Evolutionary conservation across 768 basidiomycete genomes (phyloP).

Genomic region (Leucogyrophana mollusca): DNA sequence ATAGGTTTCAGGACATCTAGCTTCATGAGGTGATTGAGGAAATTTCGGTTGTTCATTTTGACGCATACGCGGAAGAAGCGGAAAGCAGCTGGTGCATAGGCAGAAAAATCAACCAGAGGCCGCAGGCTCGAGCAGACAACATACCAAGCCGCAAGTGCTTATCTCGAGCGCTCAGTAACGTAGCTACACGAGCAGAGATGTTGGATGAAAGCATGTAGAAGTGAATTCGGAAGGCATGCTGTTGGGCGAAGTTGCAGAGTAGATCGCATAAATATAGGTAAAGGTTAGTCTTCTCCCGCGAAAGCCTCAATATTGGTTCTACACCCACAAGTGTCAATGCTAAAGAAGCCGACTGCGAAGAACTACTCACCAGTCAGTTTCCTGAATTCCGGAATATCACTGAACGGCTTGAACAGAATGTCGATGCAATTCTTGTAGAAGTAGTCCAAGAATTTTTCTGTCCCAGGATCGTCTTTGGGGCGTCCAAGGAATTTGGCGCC

Average conservation of each 20-base stretch:
- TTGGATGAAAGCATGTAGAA: slow-evolving; percentile 84
- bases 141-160: slow-evolving; percentile 91
- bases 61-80: slow-evolving; percentile 88
- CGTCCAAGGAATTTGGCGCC: slow-evolving; percentile 51
- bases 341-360: not conserved
- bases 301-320: slow-evolving; percentile 56
- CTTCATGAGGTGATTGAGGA: slow-evolving; percentile 75
- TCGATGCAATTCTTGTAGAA: slow-evolving; percentile 85
- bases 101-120: slow-evolving; percentile 4
- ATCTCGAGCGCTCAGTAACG: slow-evolving; percentile 77
- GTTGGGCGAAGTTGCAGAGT: slow-evolving; percentile 81
- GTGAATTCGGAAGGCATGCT: slow-evolving; percentile 91
- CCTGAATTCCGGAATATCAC: slow-evolving; percentile 69
- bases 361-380: slow-evolving; percentile 38
- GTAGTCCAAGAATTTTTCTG: slow-evolving; percentile 89
- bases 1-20: slow-evolving; percentile 82
- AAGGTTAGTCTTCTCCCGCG: slow-evolving; percentile 78
- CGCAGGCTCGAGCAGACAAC: too few relatives aligned
- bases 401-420: slow-evolving; percentile 80
- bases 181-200: slow-evolving; percentile 71
- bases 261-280: slow-evolving; percentile 90
- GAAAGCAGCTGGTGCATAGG: slow-evolving; percentile 65
- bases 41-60: slow-evolving; percentile 76
- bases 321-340: slow-evolving; percentile 7
- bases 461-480: slow-evolving; percentile 77